Conservation (phyloP, 2,329 filamentous ascomycete genomes). For the Penicillium sp. region DNA sequence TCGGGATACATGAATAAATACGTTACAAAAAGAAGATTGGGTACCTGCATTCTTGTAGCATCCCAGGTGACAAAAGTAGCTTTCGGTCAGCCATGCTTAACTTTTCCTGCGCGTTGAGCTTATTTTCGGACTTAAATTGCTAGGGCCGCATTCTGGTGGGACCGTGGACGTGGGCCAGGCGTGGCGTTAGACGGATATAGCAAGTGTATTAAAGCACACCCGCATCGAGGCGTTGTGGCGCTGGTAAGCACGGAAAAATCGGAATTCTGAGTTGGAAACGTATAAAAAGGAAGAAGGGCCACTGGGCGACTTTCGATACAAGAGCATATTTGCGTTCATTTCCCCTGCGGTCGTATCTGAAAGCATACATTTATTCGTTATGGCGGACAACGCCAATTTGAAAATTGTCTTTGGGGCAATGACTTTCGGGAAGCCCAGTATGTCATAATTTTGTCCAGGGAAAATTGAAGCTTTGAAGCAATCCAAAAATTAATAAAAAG, state of each 20-base stretch:
- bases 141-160: constrained; percentile 55
- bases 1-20: too few species aligned
- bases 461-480: too few species aligned
- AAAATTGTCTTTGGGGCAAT: constrained; percentile 42
- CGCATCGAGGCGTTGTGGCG: neutral
- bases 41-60: too few species aligned
- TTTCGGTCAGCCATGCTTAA: too few species aligned
- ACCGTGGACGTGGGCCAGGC: neutral
- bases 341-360: too few species aligned
- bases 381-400: constrained; percentile 5
- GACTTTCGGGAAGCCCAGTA: constrained; percentile 42
- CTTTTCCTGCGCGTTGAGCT: neutral
- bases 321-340: too few species aligned
- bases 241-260: neutral
- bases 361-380: neutral
- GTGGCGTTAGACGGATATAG: constrained; percentile 5
- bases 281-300: neutral
- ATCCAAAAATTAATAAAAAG: neutral
- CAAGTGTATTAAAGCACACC: neutral
- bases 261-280: neutral
- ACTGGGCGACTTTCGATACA: too few species aligned
- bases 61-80: too few species aligned
- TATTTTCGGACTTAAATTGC: constrained; percentile 37
- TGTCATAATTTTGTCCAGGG: neutral
- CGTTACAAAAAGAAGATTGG: too few species aligned